Evolutionary conservation across 2,329 filamentous ascomycete species (phyloP), one percentile per base, ranked within the genome.

Genomic region (Colletotrichum simmondsii): DNA sequence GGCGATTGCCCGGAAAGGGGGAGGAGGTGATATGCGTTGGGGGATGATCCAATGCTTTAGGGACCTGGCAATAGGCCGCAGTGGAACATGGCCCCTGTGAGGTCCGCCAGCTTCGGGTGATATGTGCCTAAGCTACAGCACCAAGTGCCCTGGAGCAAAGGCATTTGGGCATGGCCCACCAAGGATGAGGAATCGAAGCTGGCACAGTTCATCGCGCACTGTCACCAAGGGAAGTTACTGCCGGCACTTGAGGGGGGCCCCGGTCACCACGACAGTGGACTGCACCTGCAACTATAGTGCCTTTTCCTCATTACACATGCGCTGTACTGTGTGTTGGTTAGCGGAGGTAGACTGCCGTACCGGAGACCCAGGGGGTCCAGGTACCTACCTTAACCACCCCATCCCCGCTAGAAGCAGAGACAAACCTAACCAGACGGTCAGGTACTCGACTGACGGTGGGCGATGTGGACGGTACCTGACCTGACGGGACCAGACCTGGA

Each of bases 171-270:
- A 22, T 49, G 42, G 22, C 19, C 22, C 28, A 16, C 28, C 7
- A 42, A 42, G 6, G 2, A 42, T 24, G 5, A 35, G 42, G n/a
- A 5, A 32, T 5, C 14, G 42, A 59, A 53, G 7, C 19, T 3
- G n/a, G 59, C 66, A 72, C 65, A 70, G 66, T 70, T 5, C 10
- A 14, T 22, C 24, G 37, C 66, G 60, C 70, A 72, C 70, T 72
- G 70, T 72, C n/a, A 53, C 59, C 32, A 54, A 52, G 28, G 60
- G 8, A 14, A 46, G 28, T n/a, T 7, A 54, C 42, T 32, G 42
- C 65, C 70, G 60, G 60, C 65, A 72, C 37, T 72, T 59, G 52
- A 7, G 37, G 24, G 19, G 19, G 60, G 42, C 12, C 12, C 65
- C 42, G 69, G 35, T 57, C 16, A 42, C 68, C 58, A 42, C 64